Evolutionary conservation across 306 rosid species (phyloP), one percentile per base, ranked within the genome.

Genomic region (Quercus ilex): DNA sequence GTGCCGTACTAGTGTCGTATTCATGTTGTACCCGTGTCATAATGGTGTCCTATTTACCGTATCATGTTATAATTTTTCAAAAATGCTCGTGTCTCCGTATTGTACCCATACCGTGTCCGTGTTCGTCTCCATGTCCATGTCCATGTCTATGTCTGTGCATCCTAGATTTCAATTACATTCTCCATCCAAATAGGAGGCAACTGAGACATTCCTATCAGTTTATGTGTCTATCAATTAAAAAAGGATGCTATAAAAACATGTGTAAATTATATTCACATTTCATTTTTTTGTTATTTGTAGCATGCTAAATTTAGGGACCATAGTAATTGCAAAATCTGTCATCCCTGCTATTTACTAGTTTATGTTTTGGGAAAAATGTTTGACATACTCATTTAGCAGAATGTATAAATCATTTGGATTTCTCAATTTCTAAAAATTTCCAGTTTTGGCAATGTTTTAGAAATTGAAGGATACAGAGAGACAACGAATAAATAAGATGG

Each of bases 401-500:
- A 28, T 41, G 5, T 23, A 21, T 46, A 71, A 46, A 75, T 20
- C 20, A 9, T 14, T 71, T 46, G 75, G 69, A 78, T 25, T 79
- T 73, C 59, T 74, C 57, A 57, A 30, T 73, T 83, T 21, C 31
- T 75, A 74, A 75, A 35, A 21, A 68, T 14, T 3, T 76, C 31
- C 43, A 30, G 55, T 69, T 78, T 77, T 84, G 74, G 55, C 67
- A 55, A 80, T 1, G 80, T 74, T 80, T 76, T 87, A 95, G 98
- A 89, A 85, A 84, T 79, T 91, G 80, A 95, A 92, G 92, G 96
- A 91, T 64, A 89, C 78, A 0, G 99, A 95, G 80, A 86, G 89
- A 82, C 84, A 90, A 59, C 84, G 98, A 78, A 80, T 93, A 65
- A 87, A 84, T 84, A 91, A 95, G 59, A 69, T 93, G 77, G 97